These are phyloP conservation scores for Salmacisia buchloeana DNA, from an alignment of 1,284 basidiomycete species.

Conservation along the genomic window DNA sequence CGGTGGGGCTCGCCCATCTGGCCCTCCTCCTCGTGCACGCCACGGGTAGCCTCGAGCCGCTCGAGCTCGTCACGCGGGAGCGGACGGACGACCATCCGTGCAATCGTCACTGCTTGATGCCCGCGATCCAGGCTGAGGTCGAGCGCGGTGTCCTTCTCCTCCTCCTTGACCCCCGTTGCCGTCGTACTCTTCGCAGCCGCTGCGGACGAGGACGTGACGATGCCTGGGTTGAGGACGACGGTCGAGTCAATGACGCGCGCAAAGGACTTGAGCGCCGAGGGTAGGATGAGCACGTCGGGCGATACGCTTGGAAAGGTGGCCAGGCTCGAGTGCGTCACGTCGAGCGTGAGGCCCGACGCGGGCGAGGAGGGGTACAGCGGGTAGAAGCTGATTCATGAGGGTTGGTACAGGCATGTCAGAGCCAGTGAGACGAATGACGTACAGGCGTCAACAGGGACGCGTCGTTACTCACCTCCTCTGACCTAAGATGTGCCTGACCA, in stretches of 20 bases:
- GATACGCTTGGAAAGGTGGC: constrained; percentile 46
- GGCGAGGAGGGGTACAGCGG: constrained; percentile 83
- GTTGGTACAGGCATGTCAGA: too few relatives aligned
- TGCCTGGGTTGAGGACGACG: constrained; percentile 63
- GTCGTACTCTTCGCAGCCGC: background rate
- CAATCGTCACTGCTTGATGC: too few relatives aligned
- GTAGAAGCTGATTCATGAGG: constrained; percentile 93
- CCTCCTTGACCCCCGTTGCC: background rate
- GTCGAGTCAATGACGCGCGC: constrained; percentile 69
- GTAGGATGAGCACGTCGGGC: constrained; percentile 77
- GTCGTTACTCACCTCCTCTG: constrained; percentile 76
- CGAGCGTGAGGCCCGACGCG: constrained; percentile 54
- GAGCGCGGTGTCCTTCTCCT: background rate
- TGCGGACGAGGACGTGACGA: background rate
- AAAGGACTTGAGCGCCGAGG: constrained; percentile 74
- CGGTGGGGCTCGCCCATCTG: background rate
- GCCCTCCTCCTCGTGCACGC: background rate
- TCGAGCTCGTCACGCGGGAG: constrained; percentile 1
- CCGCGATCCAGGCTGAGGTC: too few relatives aligned
- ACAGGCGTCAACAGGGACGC: too few relatives aligned
- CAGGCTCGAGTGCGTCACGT: constrained; percentile 35
- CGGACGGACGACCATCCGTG: constrained; percentile 9
- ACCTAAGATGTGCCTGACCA: constrained; percentile 72
- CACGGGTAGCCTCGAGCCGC: background rate
- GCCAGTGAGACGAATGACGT: too few relatives aligned